These are phyloP conservation scores for Didymella keratinophila DNA, from an alignment of 2,329 filamentous ascomycete genomes.

Conservation along the genomic window DNA sequence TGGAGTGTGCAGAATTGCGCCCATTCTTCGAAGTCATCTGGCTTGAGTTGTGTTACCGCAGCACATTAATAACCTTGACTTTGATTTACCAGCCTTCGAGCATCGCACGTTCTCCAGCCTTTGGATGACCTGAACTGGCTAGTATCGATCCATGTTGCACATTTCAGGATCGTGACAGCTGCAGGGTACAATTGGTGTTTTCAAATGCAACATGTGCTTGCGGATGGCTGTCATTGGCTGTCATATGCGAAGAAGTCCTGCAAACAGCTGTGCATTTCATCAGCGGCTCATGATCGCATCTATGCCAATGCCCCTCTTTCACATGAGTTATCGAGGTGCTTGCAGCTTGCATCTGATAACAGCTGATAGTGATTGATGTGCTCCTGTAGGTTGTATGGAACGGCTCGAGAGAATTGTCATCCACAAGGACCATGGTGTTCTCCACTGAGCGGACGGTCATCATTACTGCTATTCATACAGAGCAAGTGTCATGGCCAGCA, in stretches of 20 bases:
- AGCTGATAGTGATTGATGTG: conserved; percentile 4
- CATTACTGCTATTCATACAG: background rate
- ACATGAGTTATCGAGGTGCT: conserved; percentile 14
- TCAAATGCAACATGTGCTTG: conserved; percentile 1
- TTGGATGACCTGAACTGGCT: background rate
- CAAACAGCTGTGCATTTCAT: conserved; percentile 9
- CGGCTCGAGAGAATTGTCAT: background rate
- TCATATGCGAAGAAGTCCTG: background rate
- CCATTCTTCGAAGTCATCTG: background rate
- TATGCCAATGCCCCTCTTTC: conserved; percentile 12
- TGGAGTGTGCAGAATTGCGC: background rate
- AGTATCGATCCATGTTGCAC: no score
- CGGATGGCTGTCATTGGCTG: conserved; percentile 4
- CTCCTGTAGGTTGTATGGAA: background rate
- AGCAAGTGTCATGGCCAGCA: conserved; percentile 1
- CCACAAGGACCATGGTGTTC: background rate
- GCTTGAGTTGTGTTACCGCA: background rate
- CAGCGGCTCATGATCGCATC: conserved; percentile 6
- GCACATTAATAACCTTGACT: background rate
- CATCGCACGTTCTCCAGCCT: background rate
- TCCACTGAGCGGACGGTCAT: conserved; percentile 1
- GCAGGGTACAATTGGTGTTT: background rate
- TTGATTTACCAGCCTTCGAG: no score
- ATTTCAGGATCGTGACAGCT: background rate
- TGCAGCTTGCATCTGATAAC: conserved; percentile 4